Conservation (phyloP, 2,329 filamentous ascomycete species). For the Chaetomium globosum region DNA sequence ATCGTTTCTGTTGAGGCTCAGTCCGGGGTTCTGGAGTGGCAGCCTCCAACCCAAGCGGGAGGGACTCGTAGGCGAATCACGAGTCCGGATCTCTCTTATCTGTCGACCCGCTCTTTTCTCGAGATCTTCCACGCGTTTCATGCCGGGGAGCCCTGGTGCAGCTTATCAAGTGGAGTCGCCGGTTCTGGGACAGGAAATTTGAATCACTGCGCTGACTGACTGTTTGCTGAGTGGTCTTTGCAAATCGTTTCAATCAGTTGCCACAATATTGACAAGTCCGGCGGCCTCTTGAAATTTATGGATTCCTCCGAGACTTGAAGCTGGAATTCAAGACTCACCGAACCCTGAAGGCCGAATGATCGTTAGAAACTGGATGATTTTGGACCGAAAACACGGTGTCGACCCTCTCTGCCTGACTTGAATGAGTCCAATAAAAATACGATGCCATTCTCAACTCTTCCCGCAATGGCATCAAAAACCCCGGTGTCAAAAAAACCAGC, state of each 20-base stretch:
- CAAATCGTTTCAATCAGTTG: not conserved
- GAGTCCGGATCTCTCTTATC: slow-evolving; percentile 28
- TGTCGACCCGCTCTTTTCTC: slow-evolving; percentile 25
- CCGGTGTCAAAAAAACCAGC: no score
- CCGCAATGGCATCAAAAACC: no score
- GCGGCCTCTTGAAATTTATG: not conserved
- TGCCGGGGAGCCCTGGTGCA: slow-evolving; percentile 10
- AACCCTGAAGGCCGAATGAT: not conserved
- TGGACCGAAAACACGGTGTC: not conserved
- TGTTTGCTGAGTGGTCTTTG: slow-evolving; percentile 15
- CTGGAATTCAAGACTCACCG: not conserved
- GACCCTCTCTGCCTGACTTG: not conserved
- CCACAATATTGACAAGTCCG: slow-evolving; percentile 12
- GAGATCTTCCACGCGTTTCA: slow-evolving; percentile 30
- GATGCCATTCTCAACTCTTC: no score
- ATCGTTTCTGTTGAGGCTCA: slow-evolving; percentile 30
- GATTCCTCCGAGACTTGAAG: not conserved
- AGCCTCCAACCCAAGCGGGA: slow-evolving; percentile 8
- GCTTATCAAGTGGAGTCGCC: slow-evolving; percentile 24
- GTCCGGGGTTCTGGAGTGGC: slow-evolving; percentile 1
- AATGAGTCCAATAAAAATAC: not conserved
- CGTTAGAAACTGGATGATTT: not conserved
- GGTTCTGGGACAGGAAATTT: not conserved
- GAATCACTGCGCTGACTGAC: slow-evolving; percentile 28
- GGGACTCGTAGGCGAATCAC: slow-evolving; percentile 24